A percentile compares a stretch with the other conserved stretches of the same genome.
These are phyloP conservation scores for Microdochium nivale DNA, from an alignment of 2,329 filamentous ascomycete species.

Conservation along the genomic window DNA sequence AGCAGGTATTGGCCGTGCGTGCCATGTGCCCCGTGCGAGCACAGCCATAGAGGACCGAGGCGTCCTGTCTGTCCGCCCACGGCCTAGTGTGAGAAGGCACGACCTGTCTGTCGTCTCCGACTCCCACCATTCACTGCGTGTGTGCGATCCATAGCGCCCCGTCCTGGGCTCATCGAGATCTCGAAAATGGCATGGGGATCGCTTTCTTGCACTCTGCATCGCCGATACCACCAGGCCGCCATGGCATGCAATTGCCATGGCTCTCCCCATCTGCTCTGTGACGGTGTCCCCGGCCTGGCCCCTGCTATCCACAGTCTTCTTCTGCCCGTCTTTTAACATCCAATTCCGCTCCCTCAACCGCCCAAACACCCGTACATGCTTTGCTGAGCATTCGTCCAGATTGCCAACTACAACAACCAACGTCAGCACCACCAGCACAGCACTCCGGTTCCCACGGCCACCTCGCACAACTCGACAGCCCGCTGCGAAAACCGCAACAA, in stretches of 20 bases:
- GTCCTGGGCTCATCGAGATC: conserved; percentile 6
- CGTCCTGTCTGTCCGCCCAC: no score
- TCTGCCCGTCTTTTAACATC: not conserved
- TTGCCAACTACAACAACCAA: not conserved
- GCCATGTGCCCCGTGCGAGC: no score
- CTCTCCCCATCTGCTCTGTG: not conserved
- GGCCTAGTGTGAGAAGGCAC: no score
- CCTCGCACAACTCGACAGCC: no score
- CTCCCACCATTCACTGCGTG: not conserved
- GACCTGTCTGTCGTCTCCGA: no score
- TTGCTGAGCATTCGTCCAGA: not conserved
- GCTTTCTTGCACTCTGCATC: not conserved
- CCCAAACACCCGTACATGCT: not conserved
- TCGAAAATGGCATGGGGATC: conserved; percentile 1
- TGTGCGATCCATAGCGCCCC: not conserved
- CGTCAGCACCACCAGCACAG: conserved; percentile 1
- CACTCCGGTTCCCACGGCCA: not conserved
- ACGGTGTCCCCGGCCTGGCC: not conserved
- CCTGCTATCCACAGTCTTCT: not conserved
- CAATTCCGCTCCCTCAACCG: not conserved
- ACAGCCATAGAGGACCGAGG: no score
- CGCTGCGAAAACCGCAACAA: no score
- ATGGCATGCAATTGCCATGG: not conserved
- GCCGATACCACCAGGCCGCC: not conserved
- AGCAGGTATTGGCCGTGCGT: no score